A percentile compares a stretch with the other conserved stretches of the same genome.
These are phyloP conservation scores for Ascochyta rabiei DNA, from an alignment of 2,329 filamentous ascomycete genomes.

Conservation along the genomic window DNA sequence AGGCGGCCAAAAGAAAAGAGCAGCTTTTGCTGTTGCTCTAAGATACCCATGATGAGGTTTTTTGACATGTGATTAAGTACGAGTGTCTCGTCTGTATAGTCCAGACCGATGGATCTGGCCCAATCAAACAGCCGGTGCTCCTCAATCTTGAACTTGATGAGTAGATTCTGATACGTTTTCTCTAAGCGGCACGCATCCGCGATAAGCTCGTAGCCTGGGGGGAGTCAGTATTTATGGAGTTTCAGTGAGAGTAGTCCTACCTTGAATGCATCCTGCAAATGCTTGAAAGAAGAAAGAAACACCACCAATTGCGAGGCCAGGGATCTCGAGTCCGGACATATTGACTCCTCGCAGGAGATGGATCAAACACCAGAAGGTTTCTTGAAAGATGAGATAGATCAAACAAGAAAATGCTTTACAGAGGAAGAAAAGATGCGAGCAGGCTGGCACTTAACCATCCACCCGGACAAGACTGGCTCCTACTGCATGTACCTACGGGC, in stretches of 20 bases:
- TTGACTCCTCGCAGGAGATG: too few species aligned
- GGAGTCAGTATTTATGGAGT: neutral
- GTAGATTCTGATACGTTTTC: conserved; percentile 40
- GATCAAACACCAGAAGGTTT: too few species aligned
- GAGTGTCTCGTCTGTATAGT: conserved; percentile 41
- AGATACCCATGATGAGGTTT: conserved; percentile 42
- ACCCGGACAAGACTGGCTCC: conserved; percentile 21
- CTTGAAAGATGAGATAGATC: neutral
- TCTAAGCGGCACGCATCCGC: conserved; percentile 44
- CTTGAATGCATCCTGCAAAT: conserved; percentile 47
- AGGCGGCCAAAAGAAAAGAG: conserved; percentile 40
- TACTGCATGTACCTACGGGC: conserved; percentile 16
- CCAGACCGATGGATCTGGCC: conserved; percentile 42
- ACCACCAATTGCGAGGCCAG: conserved; percentile 32
- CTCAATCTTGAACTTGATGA: conserved; percentile 47
- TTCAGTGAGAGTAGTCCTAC: conserved; percentile 11
- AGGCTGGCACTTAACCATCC: conserved; percentile 27
- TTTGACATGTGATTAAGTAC: conserved; percentile 42
- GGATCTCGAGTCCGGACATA: conserved; percentile 16
- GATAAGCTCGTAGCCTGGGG: conserved; percentile 46
- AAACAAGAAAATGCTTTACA: too few species aligned
- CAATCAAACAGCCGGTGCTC: conserved; percentile 48
- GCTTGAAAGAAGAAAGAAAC: conserved; percentile 46
- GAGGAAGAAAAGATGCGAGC: neutral
- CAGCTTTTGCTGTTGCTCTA: conserved; percentile 43